Evolutionary conservation across 176 grass and related monocot genomes (phyloP).

Genomic region (Elaeis guineensis): DNA sequence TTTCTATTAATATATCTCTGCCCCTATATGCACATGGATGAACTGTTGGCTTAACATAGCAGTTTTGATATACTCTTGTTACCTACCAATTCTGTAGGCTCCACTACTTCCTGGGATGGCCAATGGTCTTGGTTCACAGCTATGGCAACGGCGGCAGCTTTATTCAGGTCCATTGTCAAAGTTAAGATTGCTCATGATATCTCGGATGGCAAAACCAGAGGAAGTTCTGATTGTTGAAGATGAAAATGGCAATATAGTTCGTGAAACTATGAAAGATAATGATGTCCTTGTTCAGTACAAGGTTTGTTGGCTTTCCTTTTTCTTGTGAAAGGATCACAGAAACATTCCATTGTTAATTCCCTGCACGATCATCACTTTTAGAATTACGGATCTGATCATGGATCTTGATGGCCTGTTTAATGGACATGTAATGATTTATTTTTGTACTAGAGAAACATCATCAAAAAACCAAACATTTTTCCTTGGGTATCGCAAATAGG

Average conservation of each 20-base stretch:
- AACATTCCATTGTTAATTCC: no score
- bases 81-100: slow-evolving; percentile 18
- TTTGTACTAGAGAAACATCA: no score
- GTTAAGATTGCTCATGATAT: slow-evolving; percentile 92
- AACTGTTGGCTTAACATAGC: neutral
- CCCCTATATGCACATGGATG: neutral
- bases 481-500: no score
- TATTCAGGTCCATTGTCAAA: slow-evolving; percentile 80
- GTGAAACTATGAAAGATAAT: slow-evolving; percentile 98
- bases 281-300: slow-evolving; percentile 99
- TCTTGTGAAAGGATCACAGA: no score
- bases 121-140: slow-evolving; percentile 57
- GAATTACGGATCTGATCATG: no score
- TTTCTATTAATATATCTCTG: no score
- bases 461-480: no score
- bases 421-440: no score
- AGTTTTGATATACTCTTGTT: neutral
- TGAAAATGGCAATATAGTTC: slow-evolving; percentile 98
- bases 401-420: no score
- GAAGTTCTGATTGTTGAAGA: slow-evolving; percentile 98
- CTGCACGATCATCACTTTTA: neutral
- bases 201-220: slow-evolving; percentile 96
- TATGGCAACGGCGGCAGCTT: slow-evolving; percentile 79
- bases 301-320: slow-evolving; percentile 31
- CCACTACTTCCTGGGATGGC: slow-evolving; percentile 63